Evolutionary conservation across 352 stramenopile species (phyloP).

Genomic region (Globisporangium uncinulatum): DNA sequence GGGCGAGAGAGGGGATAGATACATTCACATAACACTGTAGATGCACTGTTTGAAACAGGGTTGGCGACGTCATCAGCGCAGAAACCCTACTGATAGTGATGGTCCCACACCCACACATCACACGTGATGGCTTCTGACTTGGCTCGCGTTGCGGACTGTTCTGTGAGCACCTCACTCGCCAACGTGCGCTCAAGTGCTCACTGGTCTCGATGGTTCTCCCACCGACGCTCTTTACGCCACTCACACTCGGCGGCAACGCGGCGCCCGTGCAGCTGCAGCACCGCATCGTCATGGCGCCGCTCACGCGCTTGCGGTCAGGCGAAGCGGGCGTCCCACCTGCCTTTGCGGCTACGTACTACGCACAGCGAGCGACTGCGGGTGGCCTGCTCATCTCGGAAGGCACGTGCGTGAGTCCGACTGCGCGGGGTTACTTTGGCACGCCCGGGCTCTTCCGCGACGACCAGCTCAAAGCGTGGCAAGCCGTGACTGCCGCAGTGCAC

Average conservation of each 20-base stretch:
- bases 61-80: no score
- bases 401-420: conserved; percentile 39
- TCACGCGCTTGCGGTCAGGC: conserved; percentile 36
- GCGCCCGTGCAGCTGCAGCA: conserved; percentile 36
- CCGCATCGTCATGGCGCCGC: conserved; percentile 61
- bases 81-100: no score
- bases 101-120: no score
- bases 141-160: no score
- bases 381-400: conserved; percentile 62
- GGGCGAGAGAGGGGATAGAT: no score
- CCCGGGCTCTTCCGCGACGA: conserved; percentile 42
- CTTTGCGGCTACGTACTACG: conserved; percentile 56
- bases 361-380: conserved; percentile 43
- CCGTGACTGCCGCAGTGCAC: conserved; percentile 64
- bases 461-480: conserved; percentile 53
- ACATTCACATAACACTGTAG: no score
- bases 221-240: conserved; percentile 38
- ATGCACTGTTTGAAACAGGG: no score
- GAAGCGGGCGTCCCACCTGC: conserved; percentile 27
- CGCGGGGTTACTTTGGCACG: conserved; percentile 31
- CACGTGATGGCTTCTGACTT: no score
- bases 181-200: neutral
- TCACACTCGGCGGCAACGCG: conserved; percentile 33
- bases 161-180: neutral
- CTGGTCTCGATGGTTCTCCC: neutral